These are phyloP conservation scores for Cladochytrium replicatum DNA, from an alignment of 192 early-diverging fungal genomes.

Conservation along the genomic window DNA sequence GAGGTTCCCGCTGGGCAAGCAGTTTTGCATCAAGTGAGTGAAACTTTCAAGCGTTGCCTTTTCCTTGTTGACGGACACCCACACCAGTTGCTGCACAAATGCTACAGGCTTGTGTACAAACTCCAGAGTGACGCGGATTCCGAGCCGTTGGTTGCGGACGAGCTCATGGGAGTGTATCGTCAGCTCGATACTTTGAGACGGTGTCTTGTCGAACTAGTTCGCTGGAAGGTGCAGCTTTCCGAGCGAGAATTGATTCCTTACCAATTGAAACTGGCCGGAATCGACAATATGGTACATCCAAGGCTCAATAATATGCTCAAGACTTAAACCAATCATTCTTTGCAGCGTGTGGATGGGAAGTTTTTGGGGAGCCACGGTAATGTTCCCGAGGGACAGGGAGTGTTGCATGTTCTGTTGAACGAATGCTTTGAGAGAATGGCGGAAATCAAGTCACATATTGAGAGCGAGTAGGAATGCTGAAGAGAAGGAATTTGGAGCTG, in stretches of 20 bases:
- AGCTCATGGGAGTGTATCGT: slow-evolving; percentile 76
- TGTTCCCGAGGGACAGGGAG: slow-evolving; percentile 78
- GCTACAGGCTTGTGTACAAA: slow-evolving; percentile 78
- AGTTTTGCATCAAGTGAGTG: slow-evolving; percentile 34
- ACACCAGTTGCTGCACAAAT: too few relatives aligned
- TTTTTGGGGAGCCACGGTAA: slow-evolving; percentile 73
- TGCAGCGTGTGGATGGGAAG: slow-evolving; percentile 64
- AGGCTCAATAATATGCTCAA: too few relatives aligned
- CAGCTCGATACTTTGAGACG: slow-evolving; percentile 71
- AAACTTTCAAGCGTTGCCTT: too few relatives aligned
- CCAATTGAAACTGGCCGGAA: slow-evolving; percentile 75
- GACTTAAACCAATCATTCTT: too few relatives aligned
- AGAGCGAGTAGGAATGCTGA: too few relatives aligned
- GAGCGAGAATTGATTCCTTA: slow-evolving; percentile 72
- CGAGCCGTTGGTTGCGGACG: slow-evolving; percentile 74
- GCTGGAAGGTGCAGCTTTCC: slow-evolving; percentile 70
- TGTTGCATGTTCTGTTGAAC: slow-evolving; percentile 71
- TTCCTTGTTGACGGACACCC: too few relatives aligned
- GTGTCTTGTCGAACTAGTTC: slow-evolving; percentile 67
- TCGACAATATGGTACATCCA: slow-evolving; percentile 65
- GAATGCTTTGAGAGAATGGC: slow-evolving; percentile 90
- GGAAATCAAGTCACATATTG: too few relatives aligned
- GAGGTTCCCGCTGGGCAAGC: slow-evolving; percentile 65
- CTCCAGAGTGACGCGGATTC: slow-evolving; percentile 63
- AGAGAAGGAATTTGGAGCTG: too few relatives aligned